Evolutionary conservation across 352 stramenopile genomes (phyloP), one percentile per base, ranked within the genome.

Genomic region (Pythium vanterpoolii): DNA sequence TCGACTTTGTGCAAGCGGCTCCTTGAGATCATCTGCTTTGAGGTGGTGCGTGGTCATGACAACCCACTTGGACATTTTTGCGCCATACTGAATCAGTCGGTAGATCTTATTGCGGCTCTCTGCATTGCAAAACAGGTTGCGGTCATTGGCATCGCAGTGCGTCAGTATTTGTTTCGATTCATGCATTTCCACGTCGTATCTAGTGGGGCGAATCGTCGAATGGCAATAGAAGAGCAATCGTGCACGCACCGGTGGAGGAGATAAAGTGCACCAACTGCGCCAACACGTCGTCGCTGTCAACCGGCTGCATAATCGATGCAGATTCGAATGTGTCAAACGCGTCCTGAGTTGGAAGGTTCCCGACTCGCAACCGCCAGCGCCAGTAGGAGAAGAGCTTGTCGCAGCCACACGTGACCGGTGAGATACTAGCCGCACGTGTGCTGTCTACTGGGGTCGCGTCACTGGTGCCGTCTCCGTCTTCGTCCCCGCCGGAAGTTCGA

Each of bases 21-120:
- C 45, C 19, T 44, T 45, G 11, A 68, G 54, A 34, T 68, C 60
- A 18, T 44, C 46, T 5, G 52, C 5, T 18, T 45, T 62, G 52
- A 66, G 44, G 2, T 55, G 38, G 11, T 30, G 62, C 31, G 47
- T 21, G 4, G 46, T 57, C 46, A 76, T 64, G 36, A 88, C 50
- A 13, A 60, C 34, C 66, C 74, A 82, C 44, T 78, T 80, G 26
- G 64, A 55, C 44, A 77, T 69, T 62, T 89, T 89, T 48, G 75
- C 71, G 36, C 74, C 59, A 53, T 89, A 89, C 68, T 89, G 76
- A 53, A 84, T 60, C 47, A 89, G 55, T 21, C 78, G 74, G 54
- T 85, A 86, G 46, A 85, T 51, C 48, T 85, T 84, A 45, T 75
- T 86, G 23, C 78, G 78, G 42, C 70, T 79, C 48, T 86, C 78